Conservation (phyloP, 805 yeast species). For the Ogataea degrootiae region DNA sequence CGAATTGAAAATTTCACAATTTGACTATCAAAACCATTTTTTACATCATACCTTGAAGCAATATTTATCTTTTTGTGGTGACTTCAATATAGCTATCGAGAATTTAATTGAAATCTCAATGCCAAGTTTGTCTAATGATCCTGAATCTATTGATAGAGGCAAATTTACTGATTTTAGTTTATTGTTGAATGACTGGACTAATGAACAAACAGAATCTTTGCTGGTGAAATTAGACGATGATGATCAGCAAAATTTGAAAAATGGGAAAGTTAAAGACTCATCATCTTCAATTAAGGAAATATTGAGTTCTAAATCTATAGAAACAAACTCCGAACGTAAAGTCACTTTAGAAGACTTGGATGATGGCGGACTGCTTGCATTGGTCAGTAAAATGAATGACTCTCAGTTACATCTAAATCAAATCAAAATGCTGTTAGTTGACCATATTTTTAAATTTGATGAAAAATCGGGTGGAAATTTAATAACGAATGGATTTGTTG, state of each 20-base stretch:
- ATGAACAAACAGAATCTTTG: constrained; percentile 19
- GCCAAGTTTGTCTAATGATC: too few species aligned
- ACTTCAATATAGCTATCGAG: constrained; percentile 35
- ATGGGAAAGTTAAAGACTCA: constrained; percentile 12
- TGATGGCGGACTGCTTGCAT: constrained; percentile 10
- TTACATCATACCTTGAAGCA: constrained; percentile 14
- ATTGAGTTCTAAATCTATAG: constrained; percentile 19
- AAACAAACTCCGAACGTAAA: constrained; percentile 9
- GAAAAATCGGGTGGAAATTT: constrained; percentile 16
- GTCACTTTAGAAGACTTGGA: constrained; percentile 15
- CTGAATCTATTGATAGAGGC: neutral
- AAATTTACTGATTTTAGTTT: constrained; percentile 7
- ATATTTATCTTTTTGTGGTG: constrained; percentile 25
- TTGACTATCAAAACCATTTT: constrained; percentile 15
- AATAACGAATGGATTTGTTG: constrained; percentile 21
- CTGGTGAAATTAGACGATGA: constrained; percentile 17
- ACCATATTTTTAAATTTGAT: constrained; percentile 17
- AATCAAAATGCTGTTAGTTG: constrained; percentile 22
- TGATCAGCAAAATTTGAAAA: constrained; percentile 1
- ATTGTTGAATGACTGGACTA: constrained; percentile 17
- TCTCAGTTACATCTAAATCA: constrained; percentile 24
- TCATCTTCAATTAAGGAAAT: constrained; percentile 28
- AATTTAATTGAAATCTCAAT: constrained; percentile 36
- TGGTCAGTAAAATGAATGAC: constrained; percentile 17
- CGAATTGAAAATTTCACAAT: constrained; percentile 10